Percentiles rank a stretch among this genome's conserved stretches.
phyloP scores from a whole-genome alignment of 2,329 filamentous ascomycete species.

The Xylaria hypoxylon region DNA sequence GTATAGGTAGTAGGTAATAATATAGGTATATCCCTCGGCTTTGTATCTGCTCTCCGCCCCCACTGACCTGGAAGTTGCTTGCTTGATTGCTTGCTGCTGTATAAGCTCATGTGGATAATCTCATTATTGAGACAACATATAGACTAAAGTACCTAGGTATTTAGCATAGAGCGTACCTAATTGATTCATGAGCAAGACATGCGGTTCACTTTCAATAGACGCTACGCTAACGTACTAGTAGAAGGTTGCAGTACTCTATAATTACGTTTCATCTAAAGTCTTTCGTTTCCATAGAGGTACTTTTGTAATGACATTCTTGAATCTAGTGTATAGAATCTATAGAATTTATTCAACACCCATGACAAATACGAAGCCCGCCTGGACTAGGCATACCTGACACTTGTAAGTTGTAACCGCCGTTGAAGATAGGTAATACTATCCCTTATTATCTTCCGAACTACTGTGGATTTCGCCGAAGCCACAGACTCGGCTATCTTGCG shows the following conservation, averaged over 20 bases:
- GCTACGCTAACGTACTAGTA: not conserved
- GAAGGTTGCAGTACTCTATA: slow-evolving; percentile 5
- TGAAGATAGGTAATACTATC: not conserved
- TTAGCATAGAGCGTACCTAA: not conserved
- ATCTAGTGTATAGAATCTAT: not conserved
- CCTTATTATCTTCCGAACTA: not conserved
- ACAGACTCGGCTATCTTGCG: slow-evolving; percentile 12
- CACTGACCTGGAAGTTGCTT: not conserved
- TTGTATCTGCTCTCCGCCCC: not conserved
- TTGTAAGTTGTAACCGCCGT: slow-evolving; percentile 1
- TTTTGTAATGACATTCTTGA: not conserved
- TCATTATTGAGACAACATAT: not conserved
- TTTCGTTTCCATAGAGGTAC: not conserved
- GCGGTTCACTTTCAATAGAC: not conserved
- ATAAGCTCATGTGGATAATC: slow-evolving; percentile 11
- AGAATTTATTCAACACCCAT: slow-evolving; percentile 6
- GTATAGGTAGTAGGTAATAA: too few relatives aligned
- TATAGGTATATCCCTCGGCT: slow-evolving; percentile 5
- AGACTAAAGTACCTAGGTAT: not conserved
- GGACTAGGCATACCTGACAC: not conserved
- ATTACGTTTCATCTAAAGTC: slow-evolving; percentile 12
- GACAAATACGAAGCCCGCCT: not conserved
- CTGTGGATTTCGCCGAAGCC: slow-evolving; percentile 18
- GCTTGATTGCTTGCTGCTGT: not conserved
- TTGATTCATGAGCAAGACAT: slow-evolving; percentile 17